These are phyloP conservation scores for Arctostaphylos glauca DNA, from an alignment of 148 eudicot genomes.

Conservation along the genomic window DNA sequence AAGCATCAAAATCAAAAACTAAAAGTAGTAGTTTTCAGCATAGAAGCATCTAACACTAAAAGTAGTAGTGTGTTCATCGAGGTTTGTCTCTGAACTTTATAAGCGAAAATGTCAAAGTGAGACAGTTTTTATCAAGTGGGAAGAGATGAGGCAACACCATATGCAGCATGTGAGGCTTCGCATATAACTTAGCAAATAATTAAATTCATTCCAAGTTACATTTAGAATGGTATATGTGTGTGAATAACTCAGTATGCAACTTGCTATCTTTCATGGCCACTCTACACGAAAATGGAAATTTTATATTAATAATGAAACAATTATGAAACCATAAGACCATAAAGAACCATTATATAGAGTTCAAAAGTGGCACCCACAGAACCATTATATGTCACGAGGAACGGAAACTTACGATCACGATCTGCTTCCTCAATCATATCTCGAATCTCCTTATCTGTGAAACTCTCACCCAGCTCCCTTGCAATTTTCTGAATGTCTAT, in stretches of 20 bases:
- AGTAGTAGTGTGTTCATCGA: not conserved
- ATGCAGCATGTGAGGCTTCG: not conserved
- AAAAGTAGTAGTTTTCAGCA: not conserved
- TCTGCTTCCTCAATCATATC: slow-evolving; percentile 79
- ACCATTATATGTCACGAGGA: not conserved
- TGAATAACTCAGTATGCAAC: not conserved
- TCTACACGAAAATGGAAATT: not conserved
- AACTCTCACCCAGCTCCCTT: slow-evolving; percentile 76
- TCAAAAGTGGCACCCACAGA: not conserved
- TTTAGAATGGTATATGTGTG: not conserved
- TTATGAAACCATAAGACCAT: too few species aligned
- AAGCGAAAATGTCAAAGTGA: not conserved
- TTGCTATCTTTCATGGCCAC: not conserved
- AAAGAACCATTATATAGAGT: not conserved
- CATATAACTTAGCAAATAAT: not conserved
- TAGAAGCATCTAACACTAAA: not conserved
- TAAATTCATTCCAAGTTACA: not conserved
- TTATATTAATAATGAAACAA: too few species aligned
- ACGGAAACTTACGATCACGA: slow-evolving; percentile 59
- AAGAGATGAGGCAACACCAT: not conserved
- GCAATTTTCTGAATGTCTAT: slow-evolving; percentile 76
- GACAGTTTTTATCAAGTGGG: not conserved
- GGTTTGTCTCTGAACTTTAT: not conserved
- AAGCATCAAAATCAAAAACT: not conserved
- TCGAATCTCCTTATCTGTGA: slow-evolving; percentile 39